Evolutionary conservation across 2,329 filamentous ascomycete genomes (phyloP), one percentile per base, ranked within the genome.

Genomic region (Fusarium avenaceum): DNA sequence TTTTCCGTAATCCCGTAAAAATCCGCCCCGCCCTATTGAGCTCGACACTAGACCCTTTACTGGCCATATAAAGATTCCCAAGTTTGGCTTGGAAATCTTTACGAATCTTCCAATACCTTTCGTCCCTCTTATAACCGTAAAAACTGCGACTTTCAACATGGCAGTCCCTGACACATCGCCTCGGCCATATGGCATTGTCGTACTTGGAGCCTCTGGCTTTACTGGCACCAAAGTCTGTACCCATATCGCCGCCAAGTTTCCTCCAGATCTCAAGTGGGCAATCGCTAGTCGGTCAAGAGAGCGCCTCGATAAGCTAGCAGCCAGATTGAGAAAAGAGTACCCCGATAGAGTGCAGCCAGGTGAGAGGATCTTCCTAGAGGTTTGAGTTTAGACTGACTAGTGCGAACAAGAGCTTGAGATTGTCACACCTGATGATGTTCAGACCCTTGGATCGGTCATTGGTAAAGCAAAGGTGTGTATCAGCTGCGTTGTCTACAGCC

Each of bases 311-410:
- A 46, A 46, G 24, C 26, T 46, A 9, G 44, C 44, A 46, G 44
- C 44, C 7, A 46, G 17, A 28, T 32, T 46, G 17, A 32, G 19
- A 46, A 33, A n/a, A 6, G 44, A 46, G 7, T 46, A 46, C 15
- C 44, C 44, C 17, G 44, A 46, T 46, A 32, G 44, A 46, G 26
- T 46, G 13, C 44, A 46, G 44, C 44, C 44, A 46, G 44, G 44
- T 46, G n/a, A 46, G 28, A 26, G 8, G 6, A 17, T 43, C 15
- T 15, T 13, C 15, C 19, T 43, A 11, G 40, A 43, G 20, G 7
- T 26, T 24, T 26, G 20, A 15, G 15, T 6, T 17, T 40, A 19
- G 14, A 46, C 44, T 46, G 7, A 46, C 26, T 46, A 5, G 26
- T 4, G 15, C 28, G 44, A 46, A 19, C 9, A 17, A 46, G 44